Evolutionary conservation across 2,329 filamentous ascomycete genomes (phyloP).

Genomic region (Hymenoscyphus occultus): DNA sequence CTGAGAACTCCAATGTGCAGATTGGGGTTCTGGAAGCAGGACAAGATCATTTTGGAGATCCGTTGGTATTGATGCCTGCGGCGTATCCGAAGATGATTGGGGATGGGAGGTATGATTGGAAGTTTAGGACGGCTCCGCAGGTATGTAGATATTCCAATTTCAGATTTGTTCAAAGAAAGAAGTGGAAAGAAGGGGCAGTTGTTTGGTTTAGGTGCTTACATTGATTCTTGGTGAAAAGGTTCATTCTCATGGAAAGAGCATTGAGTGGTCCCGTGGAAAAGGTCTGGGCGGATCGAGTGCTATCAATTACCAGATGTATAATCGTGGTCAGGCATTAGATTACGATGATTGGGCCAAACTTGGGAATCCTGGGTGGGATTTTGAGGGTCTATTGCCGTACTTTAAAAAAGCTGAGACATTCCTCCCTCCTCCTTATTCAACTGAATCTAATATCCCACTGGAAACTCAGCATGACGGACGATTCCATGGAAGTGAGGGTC

Average conservation of each 20-base stretch:
- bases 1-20: slow-evolving; percentile 38
- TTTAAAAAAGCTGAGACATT: slow-evolving; percentile 38
- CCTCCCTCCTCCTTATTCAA: slow-evolving; percentile 12
- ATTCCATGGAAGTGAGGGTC: slow-evolving; percentile 19
- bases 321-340: slow-evolving; percentile 28
- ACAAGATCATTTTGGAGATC: slow-evolving; percentile 37
- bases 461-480: slow-evolving; percentile 17
- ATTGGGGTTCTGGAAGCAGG: slow-evolving; percentile 44
- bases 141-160: slow-evolving; percentile 3
- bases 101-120: slow-evolving; percentile 22
- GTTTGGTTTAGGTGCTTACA: neutral
- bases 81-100: slow-evolving; percentile 16
- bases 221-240: neutral
- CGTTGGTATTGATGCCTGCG: slow-evolving; percentile 38
- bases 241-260: slow-evolving; percentile 13
- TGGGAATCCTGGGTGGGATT: slow-evolving; percentile 42
- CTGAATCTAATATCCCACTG: slow-evolving; percentile 17
- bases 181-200: too few relatives aligned
- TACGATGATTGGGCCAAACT: slow-evolving; percentile 42
- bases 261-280: slow-evolving; percentile 34
- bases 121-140: slow-evolving; percentile 17
- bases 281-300: slow-evolving; percentile 37
- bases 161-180: neutral
- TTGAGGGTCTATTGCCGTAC: slow-evolving; percentile 41
- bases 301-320: slow-evolving; percentile 39